phyloP scores from a whole-genome alignment of 371 early-diverging fungal genomes.

The Mucor sp. region DNA sequence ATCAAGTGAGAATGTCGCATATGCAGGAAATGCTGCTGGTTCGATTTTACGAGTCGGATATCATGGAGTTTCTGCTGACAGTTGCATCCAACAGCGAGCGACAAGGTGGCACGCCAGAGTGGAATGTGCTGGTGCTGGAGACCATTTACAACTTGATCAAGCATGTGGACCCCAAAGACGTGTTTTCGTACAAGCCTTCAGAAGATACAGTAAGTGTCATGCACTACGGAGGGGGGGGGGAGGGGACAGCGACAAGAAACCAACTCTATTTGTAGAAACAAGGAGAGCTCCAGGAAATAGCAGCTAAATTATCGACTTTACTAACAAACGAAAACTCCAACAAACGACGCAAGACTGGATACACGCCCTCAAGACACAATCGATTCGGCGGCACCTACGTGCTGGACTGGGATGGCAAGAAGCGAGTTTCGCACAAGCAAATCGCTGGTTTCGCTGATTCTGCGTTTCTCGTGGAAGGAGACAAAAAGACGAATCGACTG shows the following conservation, averaged over 20 bases:
- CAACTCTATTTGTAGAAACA: constrained; percentile 5
- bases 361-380: constrained; percentile 45
- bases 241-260: neutral
- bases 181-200: constrained; percentile 22
- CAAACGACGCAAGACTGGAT: constrained; percentile 23
- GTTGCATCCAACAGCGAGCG: constrained; percentile 58
- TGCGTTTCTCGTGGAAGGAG: constrained; percentile 42
- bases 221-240: no score
- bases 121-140: constrained; percentile 68
- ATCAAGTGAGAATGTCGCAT: constrained; percentile 53
- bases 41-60: constrained; percentile 51
- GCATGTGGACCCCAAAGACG: constrained; percentile 51
- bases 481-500: constrained; percentile 38
- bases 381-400: constrained; percentile 65
- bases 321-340: constrained; percentile 32
- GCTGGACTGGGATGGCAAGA: constrained; percentile 46
- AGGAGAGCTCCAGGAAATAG: constrained; percentile 11
- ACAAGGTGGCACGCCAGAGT: constrained; percentile 58
- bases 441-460: constrained; percentile 48
- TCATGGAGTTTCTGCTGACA: constrained; percentile 61
- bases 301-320: constrained; percentile 26
- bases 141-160: constrained; percentile 61
- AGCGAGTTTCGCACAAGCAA: constrained; percentile 39
- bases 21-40: constrained; percentile 67
- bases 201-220: constrained; percentile 2